A percentile compares a stretch with the other conserved stretches of the same genome.
Evolutionary conservation across 176 grass and related monocot species (phyloP).

Genomic region (Carex kokanica): DNA sequence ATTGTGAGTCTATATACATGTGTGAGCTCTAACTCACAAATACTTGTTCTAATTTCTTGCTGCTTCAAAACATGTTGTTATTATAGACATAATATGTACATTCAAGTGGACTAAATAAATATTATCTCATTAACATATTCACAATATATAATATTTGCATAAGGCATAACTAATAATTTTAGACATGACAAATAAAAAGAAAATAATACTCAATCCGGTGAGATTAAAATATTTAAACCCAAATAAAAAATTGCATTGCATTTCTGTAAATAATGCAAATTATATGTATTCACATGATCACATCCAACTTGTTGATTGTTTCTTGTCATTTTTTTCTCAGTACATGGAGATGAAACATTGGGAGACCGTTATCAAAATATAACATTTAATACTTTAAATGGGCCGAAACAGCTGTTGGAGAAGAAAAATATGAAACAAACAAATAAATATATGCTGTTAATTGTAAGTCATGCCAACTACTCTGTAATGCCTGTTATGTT

Average conservation of each 20-base stretch:
- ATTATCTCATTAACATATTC: too few species aligned
- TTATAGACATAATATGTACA: too few species aligned
- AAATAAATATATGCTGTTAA: constrained; percentile 22
- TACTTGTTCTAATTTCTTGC: too few species aligned
- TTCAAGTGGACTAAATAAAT: too few species aligned
- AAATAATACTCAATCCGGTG: neutral
- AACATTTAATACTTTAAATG: constrained; percentile 3
- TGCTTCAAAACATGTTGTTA: too few species aligned
- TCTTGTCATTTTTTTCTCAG: neutral
- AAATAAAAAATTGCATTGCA: neutral
- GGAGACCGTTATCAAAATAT: neutral
- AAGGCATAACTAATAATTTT: too few species aligned
- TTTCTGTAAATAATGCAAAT: neutral
- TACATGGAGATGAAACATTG: neutral
- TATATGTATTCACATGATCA: neutral
- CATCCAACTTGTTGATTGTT: neutral
- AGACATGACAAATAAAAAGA: neutral
- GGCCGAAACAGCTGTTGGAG: constrained; percentile 19
- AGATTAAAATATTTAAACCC: neutral
- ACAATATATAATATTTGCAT: too few species aligned
- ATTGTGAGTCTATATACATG: too few species aligned
- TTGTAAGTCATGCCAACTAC: neutral
- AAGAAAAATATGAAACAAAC: constrained; percentile 11
- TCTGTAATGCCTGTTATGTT: constrained; percentile 4
- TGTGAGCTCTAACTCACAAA: too few species aligned